Percentiles rank a stretch among this genome's conserved stretches.
Evolutionary conservation across 495 filamentous ascomycete genomes (phyloP).

Genomic region (Aspergillus carlsbadensis): DNA sequence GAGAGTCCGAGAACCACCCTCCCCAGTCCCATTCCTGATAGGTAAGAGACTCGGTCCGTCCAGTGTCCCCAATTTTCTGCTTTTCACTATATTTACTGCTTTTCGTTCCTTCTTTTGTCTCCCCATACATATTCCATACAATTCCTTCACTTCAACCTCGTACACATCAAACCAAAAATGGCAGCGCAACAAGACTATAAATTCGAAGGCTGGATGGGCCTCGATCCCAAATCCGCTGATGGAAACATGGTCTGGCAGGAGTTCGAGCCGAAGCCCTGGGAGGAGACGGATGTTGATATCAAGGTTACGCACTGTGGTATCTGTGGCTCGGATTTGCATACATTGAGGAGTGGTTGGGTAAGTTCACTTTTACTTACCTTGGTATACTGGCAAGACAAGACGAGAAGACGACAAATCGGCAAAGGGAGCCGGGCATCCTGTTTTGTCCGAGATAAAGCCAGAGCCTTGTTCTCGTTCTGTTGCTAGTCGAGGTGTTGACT

Average conservation of each 20-base stretch:
- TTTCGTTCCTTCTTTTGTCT: no score
- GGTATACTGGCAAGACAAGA: not conserved
- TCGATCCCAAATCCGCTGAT: constrained; percentile 53
- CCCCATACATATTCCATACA: not conserved
- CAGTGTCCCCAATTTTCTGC: no score
- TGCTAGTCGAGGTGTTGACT: no score
- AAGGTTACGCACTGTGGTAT: constrained; percentile 46
- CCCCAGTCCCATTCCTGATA: not conserved
- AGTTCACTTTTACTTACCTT: constrained; percentile 7
- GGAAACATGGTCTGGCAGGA: constrained; percentile 78
- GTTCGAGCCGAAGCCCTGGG: constrained; percentile 78
- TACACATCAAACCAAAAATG: constrained; percentile 21
- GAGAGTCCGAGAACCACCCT: not conserved
- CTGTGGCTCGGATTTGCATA: constrained; percentile 66
- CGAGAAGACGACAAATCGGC: no score
- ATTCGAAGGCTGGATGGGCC: constrained; percentile 84
- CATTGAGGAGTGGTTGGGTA: constrained; percentile 71
- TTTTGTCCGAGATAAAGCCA: no score
- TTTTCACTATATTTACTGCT: no score
- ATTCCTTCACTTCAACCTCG: no score
- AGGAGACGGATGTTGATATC: constrained; percentile 71
- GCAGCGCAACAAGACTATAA: constrained; percentile 49
- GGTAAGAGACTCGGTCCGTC: no score
- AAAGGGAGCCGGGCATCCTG: no score
- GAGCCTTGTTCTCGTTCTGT: no score